These are phyloP conservation scores for Boletus sp. DNA, from an alignment of 768 basidiomycete genomes.

Conservation along the genomic window DNA sequence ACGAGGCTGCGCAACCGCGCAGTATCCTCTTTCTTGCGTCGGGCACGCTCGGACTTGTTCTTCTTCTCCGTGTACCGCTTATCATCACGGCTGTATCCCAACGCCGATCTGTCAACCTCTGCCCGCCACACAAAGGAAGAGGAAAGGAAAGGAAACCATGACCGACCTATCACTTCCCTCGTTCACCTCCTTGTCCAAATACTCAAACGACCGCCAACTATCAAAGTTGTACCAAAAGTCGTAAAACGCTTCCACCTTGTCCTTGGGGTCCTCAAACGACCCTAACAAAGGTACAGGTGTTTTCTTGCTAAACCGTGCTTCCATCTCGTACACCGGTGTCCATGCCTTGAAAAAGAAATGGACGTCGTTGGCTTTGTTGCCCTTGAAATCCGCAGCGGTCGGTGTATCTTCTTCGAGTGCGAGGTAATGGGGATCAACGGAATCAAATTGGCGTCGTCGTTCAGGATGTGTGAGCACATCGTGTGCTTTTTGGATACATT, in stretches of 20 bases:
- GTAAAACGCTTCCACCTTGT: slow-evolving; percentile 89
- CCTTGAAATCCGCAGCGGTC: slow-evolving; percentile 55
- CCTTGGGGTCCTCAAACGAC: slow-evolving; percentile 63
- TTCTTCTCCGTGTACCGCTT: slow-evolving; percentile 99
- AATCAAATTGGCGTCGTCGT: slow-evolving; percentile 92
- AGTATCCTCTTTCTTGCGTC: slow-evolving; percentile 96
- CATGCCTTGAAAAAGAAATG: slow-evolving; percentile 71
- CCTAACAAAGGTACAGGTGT: slow-evolving; percentile 86
- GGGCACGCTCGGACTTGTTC: slow-evolving; percentile 95
- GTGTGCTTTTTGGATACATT: slow-evolving; percentile 98
- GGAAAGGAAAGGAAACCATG: background rate
- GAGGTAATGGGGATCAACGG: slow-evolving; percentile 78
- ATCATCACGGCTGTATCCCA: slow-evolving; percentile 77
- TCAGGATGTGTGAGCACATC: slow-evolving; percentile 88
- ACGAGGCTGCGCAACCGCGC: slow-evolving; percentile 84
- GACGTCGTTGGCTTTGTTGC: slow-evolving; percentile 40
- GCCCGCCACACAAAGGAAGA: background rate
- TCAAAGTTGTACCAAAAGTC: slow-evolving; percentile 99
- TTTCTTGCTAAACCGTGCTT: slow-evolving; percentile 86
- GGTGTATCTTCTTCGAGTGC: slow-evolving; percentile 79
- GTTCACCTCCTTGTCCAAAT: slow-evolving; percentile 96
- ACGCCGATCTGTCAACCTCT: slow-evolving; percentile 10
- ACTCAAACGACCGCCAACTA: slow-evolving; percentile 97
- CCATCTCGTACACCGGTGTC: slow-evolving; percentile 81
- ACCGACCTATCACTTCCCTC: slow-evolving; percentile 92